Base-by-base conservation (phyloP, 116 monocot genomes). In the Thalassia testudinum region DNA sequence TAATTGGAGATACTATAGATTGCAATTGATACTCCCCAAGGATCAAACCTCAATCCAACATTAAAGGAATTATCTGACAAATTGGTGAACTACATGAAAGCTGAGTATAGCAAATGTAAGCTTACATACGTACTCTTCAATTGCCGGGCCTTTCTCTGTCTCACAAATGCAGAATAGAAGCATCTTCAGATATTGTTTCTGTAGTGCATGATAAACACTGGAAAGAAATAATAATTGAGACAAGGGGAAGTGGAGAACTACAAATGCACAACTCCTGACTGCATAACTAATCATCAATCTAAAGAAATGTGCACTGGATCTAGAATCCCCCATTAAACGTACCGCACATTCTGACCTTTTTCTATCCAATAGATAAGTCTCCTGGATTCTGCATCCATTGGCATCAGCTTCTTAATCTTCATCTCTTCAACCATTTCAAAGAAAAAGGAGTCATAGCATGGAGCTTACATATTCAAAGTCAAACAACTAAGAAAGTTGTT, bases 321-420 rank as follows among this genome's bases (percentile, higher is more conserved):
- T 19, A 13, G 24, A 12, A 53, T n/a, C n/a, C n/a, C n/a, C n/a
- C n/a, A n/a, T n/a, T n/a, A n/a, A n/a, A n/a, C n/a, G n/a, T n/a
- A n/a, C n/a, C n/a, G n/a, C n/a, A n/a, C n/a, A n/a, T n/a, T n/a
- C n/a, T n/a, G 63, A 90, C 95, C 95, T 95, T 88, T 81, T 74
- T 95, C 95, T 88, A 95, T 95, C 95, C 95, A 95, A 58, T 95
- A 87, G 20, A 95, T 95, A 17, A 95, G 67, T 51, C 95, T 72
- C 58, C 95, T 68, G 0, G 88, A 95, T 64, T 95, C 95, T 0
- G 66, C 62, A 70, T 95, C 95, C 60, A 95, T 67, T 17, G 95
- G 95, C 87, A 95, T 81, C n/a, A 95, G 76, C 81, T 95, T 95
- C 75, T 95, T 95, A 51, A 95, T 87, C 75, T 95, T 95, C 88